Base-by-base conservation (phyloP, 257 asterid species). In the Cruciata laevipes region DNA sequence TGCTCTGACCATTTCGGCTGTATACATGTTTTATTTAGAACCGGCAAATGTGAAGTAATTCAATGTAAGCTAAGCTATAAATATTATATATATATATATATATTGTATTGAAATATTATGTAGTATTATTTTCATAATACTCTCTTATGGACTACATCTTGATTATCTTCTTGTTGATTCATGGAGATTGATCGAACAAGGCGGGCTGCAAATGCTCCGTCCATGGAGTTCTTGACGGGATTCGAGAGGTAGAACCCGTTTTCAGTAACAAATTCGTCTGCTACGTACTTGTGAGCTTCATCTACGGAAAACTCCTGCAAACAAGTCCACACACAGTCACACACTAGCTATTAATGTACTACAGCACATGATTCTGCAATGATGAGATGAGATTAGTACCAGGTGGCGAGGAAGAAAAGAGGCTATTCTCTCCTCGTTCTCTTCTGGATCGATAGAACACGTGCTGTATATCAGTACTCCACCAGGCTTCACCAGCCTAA, bases 121-220 rank as follows among this genome's bases (percentile, higher is more conserved):
- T n/a, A n/a, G n/a, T n/a, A n/a, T n/a, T n/a, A n/a, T n/a, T n/a
- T n/a, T n/a, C n/a, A n/a, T n/a, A n/a, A n/a, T n/a, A n/a, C n/a
- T n/a, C n/a, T n/a, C n/a, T n/a, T n/a, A n/a, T n/a, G n/a, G n/a
- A n/a, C n/a, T n/a, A n/a, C n/a, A n/a, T 42, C 47, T 40, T 40
- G 47, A 40, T 40, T 11, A 40, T 40, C 16, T 40, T 40, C 51
- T 42, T 42, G 51, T 42, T 42, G 51, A 42, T 42, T 42, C 51
- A 79, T 60, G 52, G 58, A 25, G 83, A 84, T 74, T 80, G 80
- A 62, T 47, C 55, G 16, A 17, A 84, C 13, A 58, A 92, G 96
- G 23, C 98, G 97, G 78, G 98, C 98, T 71, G 97, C 98, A 75
- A 92, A 92, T 78, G 97, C 97, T 74, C 98, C 98, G 56, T 92